Base-by-base conservation (phyloP, 331 rosid species). In the Phaseolus coccineus region DNA sequence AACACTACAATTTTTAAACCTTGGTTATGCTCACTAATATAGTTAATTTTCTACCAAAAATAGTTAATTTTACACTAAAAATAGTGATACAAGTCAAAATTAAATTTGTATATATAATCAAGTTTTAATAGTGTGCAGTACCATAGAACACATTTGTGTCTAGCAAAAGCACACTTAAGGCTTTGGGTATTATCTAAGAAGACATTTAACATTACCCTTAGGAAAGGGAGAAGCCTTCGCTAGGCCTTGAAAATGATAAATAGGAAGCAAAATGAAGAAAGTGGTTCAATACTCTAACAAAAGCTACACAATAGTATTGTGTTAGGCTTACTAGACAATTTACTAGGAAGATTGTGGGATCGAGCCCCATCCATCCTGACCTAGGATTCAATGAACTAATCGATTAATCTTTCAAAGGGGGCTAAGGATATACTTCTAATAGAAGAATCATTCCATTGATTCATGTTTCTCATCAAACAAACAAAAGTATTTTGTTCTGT, bases 101-200 rank as follows among this genome's bases (percentile, higher is more conserved):
- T 11, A 66, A 16, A 66, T 22, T 66, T 66, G 4, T 39, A 63
- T 63, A 37, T 35, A 8, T n/a, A 65, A 64, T 67, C 48, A 65
- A 3, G 30, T 37, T 37, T 37, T 39, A 40, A 40, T 11, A 42
- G 50, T 19, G 27, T 11, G n/a, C 22, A 67, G 10, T 67, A 25
- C 37, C 73, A 68, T 44, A 42, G 7, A 68, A 44, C 42, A 48
- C 2, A 48, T 27, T 46, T 47, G 13, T 3, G 15, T 46, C 57
- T 8, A 14, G 56, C 2, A 0, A 11, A 8, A 52, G 58, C 27
- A 6, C 27, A n/a, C 27, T 6, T 52, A 52, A n/a, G 27, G 31
- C 31, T 55, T 1, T 3, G 0, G 2, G 62, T 8, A 24, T 55
- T 22, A 24, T 55, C 62, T 55, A 53, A 53, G 27, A 19, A 9